Conservation (phyloP, 768 basidiomycete genomes). For the Lyophyllum semitale region DNA sequence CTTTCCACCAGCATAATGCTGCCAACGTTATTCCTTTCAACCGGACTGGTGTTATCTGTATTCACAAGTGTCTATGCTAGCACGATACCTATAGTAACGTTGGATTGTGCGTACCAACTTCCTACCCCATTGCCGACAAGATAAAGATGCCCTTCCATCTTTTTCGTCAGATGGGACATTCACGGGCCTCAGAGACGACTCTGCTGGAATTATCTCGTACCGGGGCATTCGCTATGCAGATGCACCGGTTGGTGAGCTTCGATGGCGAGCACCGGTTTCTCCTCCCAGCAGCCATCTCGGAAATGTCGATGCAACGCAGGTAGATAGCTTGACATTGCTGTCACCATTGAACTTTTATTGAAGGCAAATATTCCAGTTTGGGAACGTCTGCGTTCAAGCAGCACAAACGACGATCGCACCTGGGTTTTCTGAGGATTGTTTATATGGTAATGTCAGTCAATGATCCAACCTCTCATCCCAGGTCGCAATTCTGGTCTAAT, state of each 20-base stretch:
- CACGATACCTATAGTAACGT: constrained; percentile 9
- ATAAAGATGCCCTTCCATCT: neutral
- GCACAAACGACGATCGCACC: constrained; percentile 27
- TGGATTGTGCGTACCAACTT: constrained; percentile 23
- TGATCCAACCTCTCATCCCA: neutral
- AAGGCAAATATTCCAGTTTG: constrained; percentile 28
- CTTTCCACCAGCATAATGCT: neutral
- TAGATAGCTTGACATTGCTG: constrained; percentile 8
- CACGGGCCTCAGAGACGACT: constrained; percentile 29
- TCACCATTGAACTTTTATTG: neutral
- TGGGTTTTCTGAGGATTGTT: constrained; percentile 41
- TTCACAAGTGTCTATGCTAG: neutral
- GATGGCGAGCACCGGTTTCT: constrained; percentile 40
- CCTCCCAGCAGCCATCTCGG: constrained; percentile 39
- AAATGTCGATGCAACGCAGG: constrained; percentile 36
- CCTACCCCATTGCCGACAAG: neutral
- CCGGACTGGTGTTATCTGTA: neutral
- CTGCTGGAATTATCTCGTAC: constrained; percentile 36
- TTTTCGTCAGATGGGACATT: constrained; percentile 43
- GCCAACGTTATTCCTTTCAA: neutral
- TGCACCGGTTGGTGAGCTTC: constrained; percentile 40
- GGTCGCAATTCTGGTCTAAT: neutral
- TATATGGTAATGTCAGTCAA: constrained; percentile 40
- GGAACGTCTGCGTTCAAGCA: constrained; percentile 33
- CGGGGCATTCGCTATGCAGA: constrained; percentile 45